Conservation (phyloP, 2,329 filamentous ascomycete genomes). For the Phialemonium atrogriseum region DNA sequence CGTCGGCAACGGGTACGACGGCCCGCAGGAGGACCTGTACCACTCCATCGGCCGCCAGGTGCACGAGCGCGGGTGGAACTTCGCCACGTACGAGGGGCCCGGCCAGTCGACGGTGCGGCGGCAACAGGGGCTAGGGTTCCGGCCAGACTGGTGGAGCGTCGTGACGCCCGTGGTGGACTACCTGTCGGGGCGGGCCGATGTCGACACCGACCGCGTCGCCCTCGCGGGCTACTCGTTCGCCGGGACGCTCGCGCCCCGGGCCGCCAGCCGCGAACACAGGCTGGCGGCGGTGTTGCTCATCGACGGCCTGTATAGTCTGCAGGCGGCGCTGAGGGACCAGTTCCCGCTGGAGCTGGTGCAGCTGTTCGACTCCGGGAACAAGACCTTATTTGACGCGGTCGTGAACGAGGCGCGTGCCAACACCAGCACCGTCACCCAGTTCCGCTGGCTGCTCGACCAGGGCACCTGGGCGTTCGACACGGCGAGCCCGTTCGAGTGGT, state of each 20-base stretch:
- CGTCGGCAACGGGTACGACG: constrained; percentile 34
- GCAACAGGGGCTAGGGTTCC: constrained; percentile 31
- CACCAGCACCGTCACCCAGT: constrained; percentile 8
- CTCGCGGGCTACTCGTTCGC: constrained; percentile 33
- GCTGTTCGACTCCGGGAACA: constrained; percentile 10
- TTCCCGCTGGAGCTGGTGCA: too few relatives aligned
- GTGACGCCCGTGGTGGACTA: constrained; percentile 32
- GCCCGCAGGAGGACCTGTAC: constrained; percentile 33
- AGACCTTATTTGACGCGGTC: constrained; percentile 8
- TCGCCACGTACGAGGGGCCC: constrained; percentile 36
- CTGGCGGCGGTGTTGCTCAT: constrained; percentile 28
- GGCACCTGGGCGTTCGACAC: constrained; percentile 22
- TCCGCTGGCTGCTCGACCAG: constrained; percentile 21
- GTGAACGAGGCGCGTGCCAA: constrained; percentile 1
- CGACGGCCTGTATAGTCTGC: constrained; percentile 27
- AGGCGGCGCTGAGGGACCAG: constrained; percentile 11
- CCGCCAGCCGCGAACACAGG: constrained; percentile 34
- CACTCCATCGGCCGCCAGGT: constrained; percentile 25
- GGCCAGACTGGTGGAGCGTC: constrained; percentile 32
- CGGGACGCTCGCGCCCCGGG: constrained; percentile 28
- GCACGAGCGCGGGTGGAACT: constrained; percentile 32
- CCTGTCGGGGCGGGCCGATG: constrained; percentile 14
- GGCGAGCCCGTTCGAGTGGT: constrained; percentile 18
- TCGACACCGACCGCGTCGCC: constrained; percentile 23
- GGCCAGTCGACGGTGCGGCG: constrained; percentile 33